These are phyloP conservation scores for Paralagenidium karlingii DNA, from an alignment of 352 stramenopile genomes.

Conservation along the genomic window DNA sequence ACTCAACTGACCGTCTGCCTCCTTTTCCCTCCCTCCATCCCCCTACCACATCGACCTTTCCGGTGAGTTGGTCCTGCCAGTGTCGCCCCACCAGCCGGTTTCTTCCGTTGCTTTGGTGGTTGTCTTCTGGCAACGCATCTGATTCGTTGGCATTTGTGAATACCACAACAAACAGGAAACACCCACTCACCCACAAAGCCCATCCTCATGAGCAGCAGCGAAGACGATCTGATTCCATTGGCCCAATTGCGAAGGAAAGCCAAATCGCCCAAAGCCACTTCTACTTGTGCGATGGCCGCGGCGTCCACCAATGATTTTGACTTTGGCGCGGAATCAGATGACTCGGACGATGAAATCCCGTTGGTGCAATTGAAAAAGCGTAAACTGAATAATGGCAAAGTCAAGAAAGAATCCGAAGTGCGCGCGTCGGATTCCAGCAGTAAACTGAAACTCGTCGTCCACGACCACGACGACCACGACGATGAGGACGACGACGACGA, in stretches of 20 bases:
- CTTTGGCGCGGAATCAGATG: conserved; percentile 43
- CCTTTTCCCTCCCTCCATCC: too few relatives aligned
- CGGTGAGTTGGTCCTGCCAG: too few relatives aligned
- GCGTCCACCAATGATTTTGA: conserved; percentile 11
- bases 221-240: conserved; percentile 69
- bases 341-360: conserved; percentile 68
- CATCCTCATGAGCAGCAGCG: conserved; percentile 48
- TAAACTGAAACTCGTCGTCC: conserved; percentile 8
- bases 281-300: not conserved
- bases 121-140: too few relatives aligned
- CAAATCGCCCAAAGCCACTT: conserved; percentile 8
- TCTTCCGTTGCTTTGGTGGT: too few relatives aligned
- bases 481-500: conserved; percentile 35
- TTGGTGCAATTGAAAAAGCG: conserved; percentile 75
- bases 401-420: conserved; percentile 41
- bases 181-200: too few relatives aligned
- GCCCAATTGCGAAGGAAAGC: conserved; percentile 48
- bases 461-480: conserved; percentile 3
- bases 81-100: too few relatives aligned
- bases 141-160: too few relatives aligned
- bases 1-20: too few relatives aligned
- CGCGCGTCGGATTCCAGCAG: conserved; percentile 18
- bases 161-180: too few relatives aligned
- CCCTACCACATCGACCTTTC: too few relatives aligned
- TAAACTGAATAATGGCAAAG: conserved; percentile 12